Evolutionary conservation across 129 eudicot species (phyloP), one percentile per base, ranked within the genome.

Genomic region (Apium graveolens): DNA sequence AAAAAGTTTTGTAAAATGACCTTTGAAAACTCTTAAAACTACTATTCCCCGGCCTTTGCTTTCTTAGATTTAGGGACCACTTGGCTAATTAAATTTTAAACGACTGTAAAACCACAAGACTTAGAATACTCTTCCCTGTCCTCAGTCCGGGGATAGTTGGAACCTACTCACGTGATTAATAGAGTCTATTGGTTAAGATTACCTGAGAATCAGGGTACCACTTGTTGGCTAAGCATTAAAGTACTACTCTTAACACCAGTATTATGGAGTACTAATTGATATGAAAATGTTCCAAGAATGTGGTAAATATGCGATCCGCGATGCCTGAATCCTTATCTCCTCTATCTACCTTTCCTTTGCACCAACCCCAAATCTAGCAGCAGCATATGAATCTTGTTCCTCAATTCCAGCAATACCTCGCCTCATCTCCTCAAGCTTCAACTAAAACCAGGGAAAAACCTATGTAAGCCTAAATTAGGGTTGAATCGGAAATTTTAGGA

Each of bases 331-430:
- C 46, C 46, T 45, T 21, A 24, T 72, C 76, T 41, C n/a, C 8
- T 70, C 17, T 37, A 37, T 27, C 18, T 66, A 70, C 21, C 14
- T 21, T 18, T 24, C 35, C 65, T 53, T 38, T 3, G 29, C n/a
- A 17, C 41, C 51, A 45, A 29, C 63, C 53, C 62, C 38, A 3
- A 77, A 3, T 49, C 2, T 38, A 55, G 17, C 71, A 55, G 41
- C 46, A 55, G 31, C 70, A 57, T 55, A 78, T 35, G 73, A 39
- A 41, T 78, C 51, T 77, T 26, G 42, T 48, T 49, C 78, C 66
- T 43, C 41, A 46, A 75, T 49, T 49, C 78, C 41, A 20, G 0
- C 65, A 31, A 16, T 2, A 3, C 78, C 17, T 29, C 78, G 17
- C 20, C 78, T 20, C 65, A 31, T 21, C 66, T 57, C 66, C 66